phyloP scores from a whole-genome alignment of 2,329 filamentous ascomycete genomes.

The Colletotrichum sp. region DNA sequence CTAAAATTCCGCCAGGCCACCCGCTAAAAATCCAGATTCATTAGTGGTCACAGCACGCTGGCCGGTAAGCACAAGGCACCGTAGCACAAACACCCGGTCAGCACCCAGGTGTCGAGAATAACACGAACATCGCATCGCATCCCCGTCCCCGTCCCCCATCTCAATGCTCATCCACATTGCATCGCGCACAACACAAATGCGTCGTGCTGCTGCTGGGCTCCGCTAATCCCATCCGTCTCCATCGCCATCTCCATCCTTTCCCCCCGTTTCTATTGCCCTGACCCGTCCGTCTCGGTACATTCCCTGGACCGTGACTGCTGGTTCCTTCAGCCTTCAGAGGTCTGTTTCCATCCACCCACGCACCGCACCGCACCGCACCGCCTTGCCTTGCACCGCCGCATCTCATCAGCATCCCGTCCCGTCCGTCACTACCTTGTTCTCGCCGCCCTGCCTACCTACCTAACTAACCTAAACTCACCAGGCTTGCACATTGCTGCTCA shows the following conservation, averaged over 20 bases:
- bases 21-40: background rate
- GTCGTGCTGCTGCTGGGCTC: background rate
- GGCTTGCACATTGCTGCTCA: background rate
- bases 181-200: constrained; percentile 14
- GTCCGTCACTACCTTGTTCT: background rate
- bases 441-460: background rate
- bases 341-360: background rate
- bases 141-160: background rate
- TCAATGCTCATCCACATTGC: background rate
- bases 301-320: constrained; percentile 12
- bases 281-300: constrained; percentile 17
- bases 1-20: background rate
- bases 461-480: background rate
- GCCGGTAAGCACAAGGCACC: background rate
- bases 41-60: background rate
- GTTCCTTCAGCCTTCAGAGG: background rate
- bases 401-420: constrained; percentile 8
- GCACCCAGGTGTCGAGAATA: background rate
- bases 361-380: background rate
- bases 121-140: constrained; percentile 6
- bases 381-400: constrained; percentile 17
- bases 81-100: background rate
- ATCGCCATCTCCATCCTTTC: background rate
- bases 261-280: background rate
- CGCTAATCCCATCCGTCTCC: constrained; percentile 3